Base-by-base conservation (phyloP, 1,284 basidiomycete species). In the Earliella scabrosa region DNA sequence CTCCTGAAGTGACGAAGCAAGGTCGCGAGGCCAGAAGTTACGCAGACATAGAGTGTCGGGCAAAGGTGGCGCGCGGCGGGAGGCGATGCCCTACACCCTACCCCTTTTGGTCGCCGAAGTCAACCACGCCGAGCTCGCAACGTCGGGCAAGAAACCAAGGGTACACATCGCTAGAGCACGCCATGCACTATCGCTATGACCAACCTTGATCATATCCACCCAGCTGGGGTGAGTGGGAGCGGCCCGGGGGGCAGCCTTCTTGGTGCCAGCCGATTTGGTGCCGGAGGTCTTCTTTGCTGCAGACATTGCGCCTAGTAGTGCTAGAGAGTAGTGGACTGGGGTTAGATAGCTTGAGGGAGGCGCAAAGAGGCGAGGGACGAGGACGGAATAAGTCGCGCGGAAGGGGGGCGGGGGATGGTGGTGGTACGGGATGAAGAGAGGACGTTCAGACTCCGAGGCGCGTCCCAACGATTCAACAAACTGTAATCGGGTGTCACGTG, bases 191-290 rank as follows among this genome's bases (percentile, higher is more conserved):
- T 35, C 21, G 44, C 35, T 36, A 48, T 27, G n/a, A 64, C 75
- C 69, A 66, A 89, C 88, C 79, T 88, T 90, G 73, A 90, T 90
- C 88, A 90, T 90, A 56, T 90, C 88, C 61, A 85, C 76, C 87
- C 88, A 90, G 60, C 81, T 75, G 9, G 88, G 88, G 67, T 90
- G 88, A 50, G 80, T 68, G 39, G 82, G 68, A n/a, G 75, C 68
- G 43, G 81, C 63, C 61, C 74, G 76, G 44, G 74, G 58, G 43
- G 67, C 66, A 51, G 65, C 61, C 68, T 74, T 75, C 73, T 73
- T 75, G 56, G 66, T 63, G 38, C 63, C 63, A 54, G 67, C 63
- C 45, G 69, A 52, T 58, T 71, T 71, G 61, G 71, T 58, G 47
- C 71, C 43, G 50, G 67, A 38, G 16, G 67, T 55, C 64, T 75